phyloP scores from a whole-genome alignment of 306 rosid species.

The Rosa multiflora region DNA sequence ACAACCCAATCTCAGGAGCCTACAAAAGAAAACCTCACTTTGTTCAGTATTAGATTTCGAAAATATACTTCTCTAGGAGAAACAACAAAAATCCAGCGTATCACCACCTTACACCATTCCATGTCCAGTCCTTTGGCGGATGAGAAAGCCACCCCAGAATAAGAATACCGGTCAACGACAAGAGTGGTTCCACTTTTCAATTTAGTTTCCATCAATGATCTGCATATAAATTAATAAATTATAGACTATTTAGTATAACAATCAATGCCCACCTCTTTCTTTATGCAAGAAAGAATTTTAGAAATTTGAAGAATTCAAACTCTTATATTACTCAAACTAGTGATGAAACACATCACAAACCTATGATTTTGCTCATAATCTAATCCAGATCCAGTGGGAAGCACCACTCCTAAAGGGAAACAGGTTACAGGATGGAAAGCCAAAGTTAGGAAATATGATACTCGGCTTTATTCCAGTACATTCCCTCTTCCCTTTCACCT shows the following conservation, averaged over 20 bases:
- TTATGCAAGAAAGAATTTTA: not conserved
- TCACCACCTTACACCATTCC: conserved; percentile 89
- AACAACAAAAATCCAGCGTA: not conserved
- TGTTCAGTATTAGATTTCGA: conserved; percentile 15
- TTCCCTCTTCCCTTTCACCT: not conserved
- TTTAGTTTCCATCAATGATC: conserved; percentile 83
- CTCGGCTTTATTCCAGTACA: not conserved
- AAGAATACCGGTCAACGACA: conserved; percentile 94
- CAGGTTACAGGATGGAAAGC: not conserved
- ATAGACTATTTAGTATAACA: not conserved
- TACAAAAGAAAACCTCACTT: conserved; percentile 34
- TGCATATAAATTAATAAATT: conserved; percentile 29
- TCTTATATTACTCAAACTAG: not conserved
- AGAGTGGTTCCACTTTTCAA: conserved; percentile 80
- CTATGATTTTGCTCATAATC: not conserved
- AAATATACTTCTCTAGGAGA: not conserved
- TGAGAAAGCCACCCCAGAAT: conserved; percentile 96
- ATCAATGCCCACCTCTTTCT: not conserved
- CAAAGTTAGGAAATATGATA: not conserved
- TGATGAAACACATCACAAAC: not conserved
- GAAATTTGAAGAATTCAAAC: not conserved
- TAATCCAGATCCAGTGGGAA: not conserved
- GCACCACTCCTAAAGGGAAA: not conserved
- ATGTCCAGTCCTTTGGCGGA: conserved; percentile 82
- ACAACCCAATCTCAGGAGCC: conserved; percentile 88